phyloP scores from a whole-genome alignment of 306 rosid genomes.

The Corylus americana region DNA sequence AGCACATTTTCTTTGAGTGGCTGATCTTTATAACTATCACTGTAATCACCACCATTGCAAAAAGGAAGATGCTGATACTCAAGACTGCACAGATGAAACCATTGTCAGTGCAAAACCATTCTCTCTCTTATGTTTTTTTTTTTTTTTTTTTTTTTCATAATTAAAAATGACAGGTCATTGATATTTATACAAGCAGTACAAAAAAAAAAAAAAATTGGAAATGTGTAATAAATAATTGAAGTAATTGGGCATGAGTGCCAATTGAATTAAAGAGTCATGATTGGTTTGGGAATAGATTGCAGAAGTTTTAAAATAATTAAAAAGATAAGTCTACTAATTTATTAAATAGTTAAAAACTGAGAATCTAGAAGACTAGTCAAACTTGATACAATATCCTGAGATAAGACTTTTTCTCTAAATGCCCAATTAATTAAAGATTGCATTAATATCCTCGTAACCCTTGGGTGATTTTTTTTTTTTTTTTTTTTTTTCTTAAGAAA shows the following conservation, averaged over 20 bases:
- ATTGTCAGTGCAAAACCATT: background rate
- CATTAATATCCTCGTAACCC: too few species aligned
- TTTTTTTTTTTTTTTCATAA: too few species aligned
- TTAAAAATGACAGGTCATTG: too few species aligned
- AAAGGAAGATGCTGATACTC: slow-evolving; percentile 28
- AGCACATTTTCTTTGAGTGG: slow-evolving; percentile 21
- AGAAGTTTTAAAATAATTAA: background rate
- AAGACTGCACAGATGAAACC: slow-evolving; percentile 41
- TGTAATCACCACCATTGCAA: slow-evolving; percentile 33
- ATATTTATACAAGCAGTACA: too few species aligned
- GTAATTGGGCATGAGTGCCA: background rate
- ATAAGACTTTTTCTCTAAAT: too few species aligned
- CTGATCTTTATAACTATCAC: slow-evolving; percentile 27
- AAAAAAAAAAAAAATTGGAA: too few species aligned
- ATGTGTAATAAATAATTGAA: too few species aligned
- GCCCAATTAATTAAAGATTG: too few species aligned
- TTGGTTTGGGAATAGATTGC: background rate
- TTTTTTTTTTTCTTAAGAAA: too few species aligned
- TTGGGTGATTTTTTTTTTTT: too few species aligned
- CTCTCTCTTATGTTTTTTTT: background rate
- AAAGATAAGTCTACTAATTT: background rate
- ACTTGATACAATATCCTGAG: too few species aligned
- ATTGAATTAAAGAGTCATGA: slow-evolving; percentile 1
- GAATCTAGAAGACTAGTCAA: background rate
- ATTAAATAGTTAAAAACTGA: background rate